Conservation (phyloP, 2,329 filamentous ascomycete genomes). For the Diaporthe sp. region DNA sequence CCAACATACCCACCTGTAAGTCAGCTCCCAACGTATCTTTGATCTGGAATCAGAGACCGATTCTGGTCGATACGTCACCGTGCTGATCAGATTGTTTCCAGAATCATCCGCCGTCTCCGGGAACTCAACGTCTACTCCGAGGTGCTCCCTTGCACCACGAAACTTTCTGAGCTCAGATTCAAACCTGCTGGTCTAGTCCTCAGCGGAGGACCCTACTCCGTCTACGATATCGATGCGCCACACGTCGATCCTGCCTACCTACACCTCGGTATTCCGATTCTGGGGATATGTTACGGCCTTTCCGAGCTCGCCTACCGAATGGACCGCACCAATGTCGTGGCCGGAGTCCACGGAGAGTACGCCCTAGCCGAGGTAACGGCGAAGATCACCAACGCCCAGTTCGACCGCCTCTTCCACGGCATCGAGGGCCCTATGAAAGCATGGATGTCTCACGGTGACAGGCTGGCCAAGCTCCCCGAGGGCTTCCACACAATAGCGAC, state of each 20-base stretch:
- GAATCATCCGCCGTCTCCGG: slow-evolving; percentile 79
- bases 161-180: slow-evolving; percentile 81
- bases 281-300: slow-evolving; percentile 46
- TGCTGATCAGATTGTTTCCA: slow-evolving; percentile 8
- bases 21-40: background rate
- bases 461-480: slow-evolving; percentile 80
- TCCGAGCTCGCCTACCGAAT: slow-evolving; percentile 40
- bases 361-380: slow-evolving; percentile 64
- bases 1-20: slow-evolving; percentile 42
- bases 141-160: slow-evolving; percentile 89
- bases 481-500: slow-evolving; percentile 81
- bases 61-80: background rate
- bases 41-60: no score
- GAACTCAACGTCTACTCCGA: slow-evolving; percentile 87
- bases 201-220: slow-evolving; percentile 71
- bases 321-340: slow-evolving; percentile 38
- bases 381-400: slow-evolving; percentile 67
- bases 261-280: slow-evolving; percentile 75
- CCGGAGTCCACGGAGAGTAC: slow-evolving; percentile 39
- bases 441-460: slow-evolving; percentile 88
- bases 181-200: slow-evolving; percentile 86
- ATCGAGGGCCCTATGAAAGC: slow-evolving; percentile 76
- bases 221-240: slow-evolving; percentile 83
- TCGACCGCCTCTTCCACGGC: slow-evolving; percentile 84
- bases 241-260: slow-evolving; percentile 86